phyloP scores from a whole-genome alignment of 306 rosid genomes.

The Inga oerstediana region DNA sequence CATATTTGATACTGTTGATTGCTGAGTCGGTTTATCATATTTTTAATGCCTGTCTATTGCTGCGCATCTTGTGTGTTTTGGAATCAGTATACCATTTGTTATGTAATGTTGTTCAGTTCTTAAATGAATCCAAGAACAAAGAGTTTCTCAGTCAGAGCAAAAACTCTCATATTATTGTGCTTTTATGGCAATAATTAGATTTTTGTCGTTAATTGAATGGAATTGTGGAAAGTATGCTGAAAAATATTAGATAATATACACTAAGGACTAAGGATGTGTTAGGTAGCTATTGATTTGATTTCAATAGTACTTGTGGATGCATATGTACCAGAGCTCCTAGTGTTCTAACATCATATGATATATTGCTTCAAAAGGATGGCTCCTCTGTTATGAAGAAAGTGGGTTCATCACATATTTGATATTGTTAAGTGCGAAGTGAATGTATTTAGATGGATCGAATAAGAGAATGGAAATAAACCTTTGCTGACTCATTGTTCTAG shows the following conservation, averaged over 20 bases:
- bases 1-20: background rate
- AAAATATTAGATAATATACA: background rate
- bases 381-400: too few relatives aligned
- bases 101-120: too few relatives aligned
- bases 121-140: too few relatives aligned
- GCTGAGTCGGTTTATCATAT: background rate
- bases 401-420: background rate
- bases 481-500: background rate
- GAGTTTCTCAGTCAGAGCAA: too few relatives aligned
- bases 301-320: background rate
- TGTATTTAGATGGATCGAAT: background rate
- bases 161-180: too few relatives aligned
- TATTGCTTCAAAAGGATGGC: too few relatives aligned
- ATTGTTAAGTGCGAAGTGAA: background rate
- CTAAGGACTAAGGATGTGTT: background rate
- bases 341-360: background rate
- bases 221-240: too few relatives aligned
- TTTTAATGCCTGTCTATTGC: background rate
- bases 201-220: too few relatives aligned
- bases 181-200: too few relatives aligned
- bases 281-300: background rate
- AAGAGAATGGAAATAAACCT: background rate
- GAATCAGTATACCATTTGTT: background rate
- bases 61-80: background rate
- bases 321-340: background rate